Evolutionary conservation across 2,329 filamentous ascomycete genomes (phyloP), one percentile per base, ranked within the genome.

Genomic region (Pseudogymnoascus sp.): DNA sequence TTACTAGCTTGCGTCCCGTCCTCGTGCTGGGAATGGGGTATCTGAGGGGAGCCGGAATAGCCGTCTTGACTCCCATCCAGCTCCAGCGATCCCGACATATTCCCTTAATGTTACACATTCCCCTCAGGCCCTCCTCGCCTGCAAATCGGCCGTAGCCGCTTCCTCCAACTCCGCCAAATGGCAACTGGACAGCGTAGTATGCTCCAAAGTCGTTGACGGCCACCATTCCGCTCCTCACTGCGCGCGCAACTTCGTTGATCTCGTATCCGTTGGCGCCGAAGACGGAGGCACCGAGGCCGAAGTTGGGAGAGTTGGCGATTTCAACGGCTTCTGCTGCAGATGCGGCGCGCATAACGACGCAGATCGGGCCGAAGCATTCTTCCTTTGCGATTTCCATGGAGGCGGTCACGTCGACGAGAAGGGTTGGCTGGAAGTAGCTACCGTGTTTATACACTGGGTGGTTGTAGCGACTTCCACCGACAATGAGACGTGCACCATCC

Each of bases 61-160:
- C 80, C 5, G 95, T 99, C 66, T 87, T 73, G 65, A 89, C 72
- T 1, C 86, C 85, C 18, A 87, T 68, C 78, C 82, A 83, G 14
- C 78, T 80, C 64, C 82, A 80, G 37, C 87, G 80, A 78, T 99
- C 95, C 66, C 86, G 81, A 72, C 92, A 96, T 34, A 99, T 80
- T 63, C 88, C 86, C 79, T 99, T 99, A 67, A 87, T 75, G 75
- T 97, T 97, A 75, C 91, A 96, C 62, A 99, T 73, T 3, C 87
- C 88, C 37, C 91, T 82, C 21, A 99, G 77, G 0, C 95, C 95
- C 74, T 99, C 95, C 68, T 90, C 87, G 23, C 92, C 95, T 0
- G 91, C 93, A 76, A 99, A 99, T 2, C 93, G 83, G 1, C 95
- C 95, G 74, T 97, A 97, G 0, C 90, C 95, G 23, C 90, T 96